phyloP scores from a whole-genome alignment of 345 rosid genomes.

The Trapa bicornis region DNA sequence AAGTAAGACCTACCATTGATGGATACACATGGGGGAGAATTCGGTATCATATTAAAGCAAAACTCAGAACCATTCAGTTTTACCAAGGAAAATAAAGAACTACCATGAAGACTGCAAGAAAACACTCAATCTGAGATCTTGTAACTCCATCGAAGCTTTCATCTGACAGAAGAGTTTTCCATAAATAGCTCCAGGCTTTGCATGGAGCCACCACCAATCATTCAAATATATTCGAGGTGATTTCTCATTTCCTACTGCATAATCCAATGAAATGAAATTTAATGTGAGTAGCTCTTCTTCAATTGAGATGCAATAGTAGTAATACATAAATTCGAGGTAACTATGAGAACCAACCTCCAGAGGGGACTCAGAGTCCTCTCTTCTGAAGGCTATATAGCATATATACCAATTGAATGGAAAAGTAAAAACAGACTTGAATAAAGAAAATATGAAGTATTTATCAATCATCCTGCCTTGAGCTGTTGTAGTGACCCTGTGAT shows the following conservation, averaged over 20 bases:
- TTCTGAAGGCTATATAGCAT: slow-evolving; percentile 54
- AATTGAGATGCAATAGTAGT: not conserved
- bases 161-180: no score
- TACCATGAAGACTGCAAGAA: no score
- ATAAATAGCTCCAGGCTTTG: no score
- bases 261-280: not conserved
- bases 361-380: slow-evolving; percentile 71
- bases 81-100: no score
- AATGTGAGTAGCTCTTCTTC: not conserved
- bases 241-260: not conserved
- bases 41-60: no score
- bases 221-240: no score
- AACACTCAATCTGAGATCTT: no score
- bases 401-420: not conserved
- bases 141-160: no score
- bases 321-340: not conserved
- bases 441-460: not conserved
- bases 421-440: not conserved
- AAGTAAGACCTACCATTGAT: no score
- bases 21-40: no score
- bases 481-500: slow-evolving; percentile 84
- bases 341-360: slow-evolving; percentile 34
- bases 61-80: no score
- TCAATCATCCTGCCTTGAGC: no score
- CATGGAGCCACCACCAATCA: not conserved